Evolutionary conservation across 805 yeast genomes (phyloP).

Genomic region (Teunomyces panamensis): DNA sequence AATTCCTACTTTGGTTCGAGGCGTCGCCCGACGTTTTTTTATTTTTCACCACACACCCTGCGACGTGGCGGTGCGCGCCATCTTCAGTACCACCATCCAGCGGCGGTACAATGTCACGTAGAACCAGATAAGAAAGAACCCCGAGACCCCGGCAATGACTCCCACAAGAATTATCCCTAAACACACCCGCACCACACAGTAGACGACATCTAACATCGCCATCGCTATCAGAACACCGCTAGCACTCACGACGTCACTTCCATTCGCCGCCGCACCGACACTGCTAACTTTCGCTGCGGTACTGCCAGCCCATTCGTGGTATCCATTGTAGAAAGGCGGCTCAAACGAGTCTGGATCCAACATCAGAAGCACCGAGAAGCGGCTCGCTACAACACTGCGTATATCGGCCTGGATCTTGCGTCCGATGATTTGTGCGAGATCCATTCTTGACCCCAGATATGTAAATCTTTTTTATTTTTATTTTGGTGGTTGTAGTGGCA

Average conservation of each 20-base stretch:
- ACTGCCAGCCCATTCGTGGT: not conserved
- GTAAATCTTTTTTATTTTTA: not conserved
- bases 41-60: not conserved
- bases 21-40: too few relatives aligned
- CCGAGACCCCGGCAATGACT: conserved; percentile 8
- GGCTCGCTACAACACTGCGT: not conserved
- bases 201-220: conserved; percentile 17
- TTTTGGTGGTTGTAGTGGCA: not conserved
- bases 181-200: conserved; percentile 14
- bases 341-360: conserved; percentile 21
- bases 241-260: not conserved
- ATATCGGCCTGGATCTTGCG: conserved; percentile 6
- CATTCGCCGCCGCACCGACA: not conserved
- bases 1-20: not conserved
- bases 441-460: not conserved
- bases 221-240: not conserved
- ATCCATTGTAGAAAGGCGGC: conserved; percentile 24
- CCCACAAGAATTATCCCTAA: conserved; percentile 13
- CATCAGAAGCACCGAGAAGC: conserved; percentile 5
- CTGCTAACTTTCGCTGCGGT: not conserved
- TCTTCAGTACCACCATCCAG: conserved; percentile 10
- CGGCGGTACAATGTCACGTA: conserved; percentile 11
- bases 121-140: conserved; percentile 13
- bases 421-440: not conserved
- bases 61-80: not conserved